phyloP scores from a whole-genome alignment of 805 yeast species.

The Debaryomyces tyrocola region DNA sequence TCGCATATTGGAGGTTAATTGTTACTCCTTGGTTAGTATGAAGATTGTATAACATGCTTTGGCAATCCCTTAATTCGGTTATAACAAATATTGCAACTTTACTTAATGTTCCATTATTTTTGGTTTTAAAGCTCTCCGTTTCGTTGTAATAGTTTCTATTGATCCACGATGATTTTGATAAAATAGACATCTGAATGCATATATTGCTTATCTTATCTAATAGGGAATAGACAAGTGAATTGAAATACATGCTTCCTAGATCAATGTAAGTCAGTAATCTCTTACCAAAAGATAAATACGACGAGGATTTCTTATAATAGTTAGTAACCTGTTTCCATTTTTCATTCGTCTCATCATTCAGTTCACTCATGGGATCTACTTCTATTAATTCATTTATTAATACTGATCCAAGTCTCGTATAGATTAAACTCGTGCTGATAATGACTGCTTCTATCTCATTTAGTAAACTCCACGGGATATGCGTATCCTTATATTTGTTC shows the following conservation, averaged over 20 bases:
- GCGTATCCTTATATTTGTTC: background rate
- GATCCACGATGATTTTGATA: conserved; percentile 39
- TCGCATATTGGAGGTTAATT: conserved; percentile 7
- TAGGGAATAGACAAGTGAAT: conserved; percentile 12
- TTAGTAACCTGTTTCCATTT: conserved; percentile 39
- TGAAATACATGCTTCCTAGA: conserved; percentile 2
- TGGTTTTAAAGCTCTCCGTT: conserved; percentile 19
- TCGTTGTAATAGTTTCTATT: conserved; percentile 24
- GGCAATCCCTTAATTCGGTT: conserved; percentile 29
- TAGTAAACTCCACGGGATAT: conserved; percentile 26
- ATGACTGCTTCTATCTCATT: conserved; percentile 29
- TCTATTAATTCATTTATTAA: conserved; percentile 37
- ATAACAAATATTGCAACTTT: conserved; percentile 43
- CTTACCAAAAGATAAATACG: conserved; percentile 25
- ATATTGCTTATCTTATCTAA: conserved; percentile 26
- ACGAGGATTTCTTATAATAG: conserved; percentile 32
- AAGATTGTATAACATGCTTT: conserved; percentile 17
- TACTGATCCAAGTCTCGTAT: conserved; percentile 35
- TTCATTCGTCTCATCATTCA: conserved; percentile 18
- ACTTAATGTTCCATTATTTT: conserved; percentile 41
- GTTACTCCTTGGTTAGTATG: conserved; percentile 1
- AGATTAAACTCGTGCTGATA: conserved; percentile 25
- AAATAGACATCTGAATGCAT: conserved; percentile 38
- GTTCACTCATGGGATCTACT: conserved; percentile 8
- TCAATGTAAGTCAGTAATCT: conserved; percentile 2